These are phyloP conservation scores for Trichoderma polysporum DNA, from an alignment of 2,329 filamentous ascomycete species.

Conservation along the genomic window DNA sequence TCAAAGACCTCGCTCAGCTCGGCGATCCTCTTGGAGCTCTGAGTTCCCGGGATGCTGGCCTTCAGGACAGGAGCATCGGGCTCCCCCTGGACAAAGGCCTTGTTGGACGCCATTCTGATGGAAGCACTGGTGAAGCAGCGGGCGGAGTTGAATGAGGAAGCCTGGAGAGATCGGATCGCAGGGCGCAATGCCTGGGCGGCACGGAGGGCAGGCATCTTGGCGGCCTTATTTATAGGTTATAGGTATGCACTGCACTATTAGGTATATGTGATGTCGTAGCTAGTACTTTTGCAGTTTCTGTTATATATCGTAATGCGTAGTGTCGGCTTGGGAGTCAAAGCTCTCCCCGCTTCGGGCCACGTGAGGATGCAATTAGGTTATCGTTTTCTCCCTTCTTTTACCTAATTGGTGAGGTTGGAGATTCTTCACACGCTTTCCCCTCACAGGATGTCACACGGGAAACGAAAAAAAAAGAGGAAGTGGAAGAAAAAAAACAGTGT, in stretches of 20 bases:
- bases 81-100: conserved; percentile 48
- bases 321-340: background rate
- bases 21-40: conserved; percentile 65
- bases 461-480: background rate
- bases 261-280: too few relatives aligned
- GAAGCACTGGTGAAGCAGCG: conserved; percentile 29
- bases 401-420: background rate
- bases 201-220: conserved; percentile 32
- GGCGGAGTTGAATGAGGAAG: conserved; percentile 22
- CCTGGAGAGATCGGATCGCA: background rate
- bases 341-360: background rate
- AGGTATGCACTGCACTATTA: too few relatives aligned
- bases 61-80: conserved; percentile 53
- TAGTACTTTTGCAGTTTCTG: background rate
- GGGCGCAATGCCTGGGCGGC: conserved; percentile 28
- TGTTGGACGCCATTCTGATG: conserved; percentile 35
- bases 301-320: background rate
- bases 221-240: background rate
- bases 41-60: conserved; percentile 71
- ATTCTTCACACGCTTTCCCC: background rate
- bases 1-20: conserved; percentile 80
- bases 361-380: conserved; percentile 3
- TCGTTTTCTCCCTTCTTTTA: background rate
- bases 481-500: too few relatives aligned
- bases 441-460: background rate